Conservation (phyloP, 257 asterid species). For the Cruciata laevipes region DNA sequence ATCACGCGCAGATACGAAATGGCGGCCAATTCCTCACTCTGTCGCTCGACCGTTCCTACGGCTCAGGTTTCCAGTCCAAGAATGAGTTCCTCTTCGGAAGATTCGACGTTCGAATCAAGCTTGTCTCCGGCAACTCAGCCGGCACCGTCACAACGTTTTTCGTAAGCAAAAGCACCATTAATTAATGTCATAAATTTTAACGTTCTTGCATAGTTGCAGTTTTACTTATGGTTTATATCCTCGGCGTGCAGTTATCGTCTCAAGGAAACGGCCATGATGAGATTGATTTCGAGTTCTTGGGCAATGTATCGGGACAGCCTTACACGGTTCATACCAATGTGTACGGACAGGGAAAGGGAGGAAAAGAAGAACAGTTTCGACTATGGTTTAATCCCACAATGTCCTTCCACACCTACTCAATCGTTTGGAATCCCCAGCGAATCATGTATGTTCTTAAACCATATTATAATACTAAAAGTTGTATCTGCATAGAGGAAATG, state of each 20-base stretch:
- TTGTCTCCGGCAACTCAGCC: slow-evolving; percentile 13
- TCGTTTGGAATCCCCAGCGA: slow-evolving; percentile 32
- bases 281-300: slow-evolving; percentile 40
- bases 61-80: slow-evolving; percentile 16
- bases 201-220: not conserved
- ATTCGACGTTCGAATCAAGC: slow-evolving; percentile 15
- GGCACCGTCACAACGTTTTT: slow-evolving; percentile 15
- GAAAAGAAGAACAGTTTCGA: slow-evolving; percentile 37
- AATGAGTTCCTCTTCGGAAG: slow-evolving; percentile 13
- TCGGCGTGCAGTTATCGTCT: slow-evolving; percentile 31
- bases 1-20: not conserved
- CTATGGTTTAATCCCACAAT: slow-evolving; percentile 42
- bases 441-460: slow-evolving; percentile 19
- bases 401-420: slow-evolving; percentile 38
- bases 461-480: no score
- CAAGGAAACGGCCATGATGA: slow-evolving; percentile 35
- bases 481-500: no score
- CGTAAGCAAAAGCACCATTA: not conserved
- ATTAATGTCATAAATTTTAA: not conserved
- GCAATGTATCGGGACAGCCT: slow-evolving; percentile 29
- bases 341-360: slow-evolving; percentile 35
- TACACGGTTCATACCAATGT: slow-evolving; percentile 41
- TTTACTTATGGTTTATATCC: not conserved
- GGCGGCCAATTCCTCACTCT: slow-evolving; percentile 17
- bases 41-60: slow-evolving; percentile 11